Percentiles rank a stretch among this genome's conserved stretches.
Conservation (phyloP, 352 stramenopile genomes). For the Halophytophthora batemanensis region DNA sequence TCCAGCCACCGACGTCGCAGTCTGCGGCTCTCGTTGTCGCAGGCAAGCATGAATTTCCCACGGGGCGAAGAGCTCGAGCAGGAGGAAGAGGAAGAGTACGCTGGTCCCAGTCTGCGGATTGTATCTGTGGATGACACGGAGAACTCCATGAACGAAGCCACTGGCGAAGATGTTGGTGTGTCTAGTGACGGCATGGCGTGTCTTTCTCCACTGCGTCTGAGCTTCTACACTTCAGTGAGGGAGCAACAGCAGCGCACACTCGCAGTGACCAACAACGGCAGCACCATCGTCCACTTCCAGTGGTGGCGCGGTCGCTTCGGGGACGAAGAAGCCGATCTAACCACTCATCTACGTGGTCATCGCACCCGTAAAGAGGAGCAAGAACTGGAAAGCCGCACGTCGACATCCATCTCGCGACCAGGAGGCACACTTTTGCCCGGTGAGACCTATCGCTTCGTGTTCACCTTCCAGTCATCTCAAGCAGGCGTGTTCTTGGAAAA, state of each 20-base stretch:
- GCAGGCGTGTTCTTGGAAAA: slow-evolving; percentile 64
- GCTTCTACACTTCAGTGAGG: slow-evolving; percentile 38
- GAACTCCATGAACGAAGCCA: background rate
- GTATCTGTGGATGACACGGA: slow-evolving; percentile 9
- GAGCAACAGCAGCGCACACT: slow-evolving; percentile 43
- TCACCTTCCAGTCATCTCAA: slow-evolving; percentile 49
- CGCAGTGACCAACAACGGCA: slow-evolving; percentile 46
- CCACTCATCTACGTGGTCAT: slow-evolving; percentile 21
- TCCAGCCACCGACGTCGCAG: slow-evolving; percentile 4
- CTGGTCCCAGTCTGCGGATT: slow-evolving; percentile 22
- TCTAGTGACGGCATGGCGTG: background rate
- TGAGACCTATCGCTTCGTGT: slow-evolving; percentile 48
- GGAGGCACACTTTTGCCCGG: slow-evolving; percentile 52
- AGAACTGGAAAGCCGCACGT: slow-evolving; percentile 17
- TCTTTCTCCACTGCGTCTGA: slow-evolving; percentile 25
- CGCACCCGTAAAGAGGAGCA: slow-evolving; percentile 19
- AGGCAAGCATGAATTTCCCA: slow-evolving; percentile 9
- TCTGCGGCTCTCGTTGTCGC: slow-evolving; percentile 16
- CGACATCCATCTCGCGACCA: slow-evolving; percentile 42
- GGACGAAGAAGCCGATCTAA: slow-evolving; percentile 21
- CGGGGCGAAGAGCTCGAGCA: slow-evolving; percentile 4
- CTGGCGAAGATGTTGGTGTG: background rate
- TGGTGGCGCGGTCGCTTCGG: slow-evolving; percentile 46
- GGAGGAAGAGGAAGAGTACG: background rate
- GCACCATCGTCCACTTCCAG: slow-evolving; percentile 49